Evolutionary conservation across 1,139 yeast species (phyloP).

Genomic region (Hansenula lynferdii): DNA sequence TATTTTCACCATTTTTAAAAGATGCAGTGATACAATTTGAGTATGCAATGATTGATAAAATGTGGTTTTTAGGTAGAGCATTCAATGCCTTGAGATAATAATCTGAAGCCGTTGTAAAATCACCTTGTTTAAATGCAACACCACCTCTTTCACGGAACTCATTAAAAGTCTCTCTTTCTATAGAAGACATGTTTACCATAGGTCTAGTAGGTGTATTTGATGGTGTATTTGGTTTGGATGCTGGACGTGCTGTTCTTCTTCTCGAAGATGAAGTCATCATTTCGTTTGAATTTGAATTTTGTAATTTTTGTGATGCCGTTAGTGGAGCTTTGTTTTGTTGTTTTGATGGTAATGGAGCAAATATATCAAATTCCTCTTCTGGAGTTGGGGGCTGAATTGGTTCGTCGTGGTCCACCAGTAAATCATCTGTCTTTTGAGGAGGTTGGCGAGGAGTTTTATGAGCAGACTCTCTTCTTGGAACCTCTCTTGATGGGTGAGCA

Average conservation of each 20-base stretch:
- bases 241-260: slow-evolving; percentile 7
- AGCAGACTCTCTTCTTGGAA: slow-evolving; percentile 1
- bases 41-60: slow-evolving; percentile 59
- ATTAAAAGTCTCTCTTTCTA: slow-evolving; percentile 41
- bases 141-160: slow-evolving; percentile 59
- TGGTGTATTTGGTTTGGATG: slow-evolving; percentile 10
- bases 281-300: slow-evolving; percentile 4
- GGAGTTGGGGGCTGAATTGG: slow-evolving; percentile 6
- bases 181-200: slow-evolving; percentile 26
- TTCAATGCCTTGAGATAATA: slow-evolving; percentile 58
- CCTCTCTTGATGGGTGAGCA: slow-evolving; percentile 9
- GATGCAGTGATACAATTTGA: slow-evolving; percentile 76
- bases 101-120: slow-evolving; percentile 62
- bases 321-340: slow-evolving; percentile 8
- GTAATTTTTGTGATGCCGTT: slow-evolving; percentile 2
- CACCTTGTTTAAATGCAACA: slow-evolving; percentile 71
- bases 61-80: slow-evolving; percentile 61
- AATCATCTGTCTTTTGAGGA: no score
- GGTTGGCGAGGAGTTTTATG: no score
- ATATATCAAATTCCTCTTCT: slow-evolving; percentile 15
- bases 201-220: slow-evolving; percentile 19
- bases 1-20: slow-evolving; percentile 71
- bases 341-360: slow-evolving; percentile 17
- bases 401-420: slow-evolving; percentile 10
- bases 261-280: slow-evolving; percentile 16